Evolutionary conservation across 2,329 filamentous ascomycete species (phyloP), one percentile per base, ranked within the genome.

Genomic region (Fusarium tupiense): DNA sequence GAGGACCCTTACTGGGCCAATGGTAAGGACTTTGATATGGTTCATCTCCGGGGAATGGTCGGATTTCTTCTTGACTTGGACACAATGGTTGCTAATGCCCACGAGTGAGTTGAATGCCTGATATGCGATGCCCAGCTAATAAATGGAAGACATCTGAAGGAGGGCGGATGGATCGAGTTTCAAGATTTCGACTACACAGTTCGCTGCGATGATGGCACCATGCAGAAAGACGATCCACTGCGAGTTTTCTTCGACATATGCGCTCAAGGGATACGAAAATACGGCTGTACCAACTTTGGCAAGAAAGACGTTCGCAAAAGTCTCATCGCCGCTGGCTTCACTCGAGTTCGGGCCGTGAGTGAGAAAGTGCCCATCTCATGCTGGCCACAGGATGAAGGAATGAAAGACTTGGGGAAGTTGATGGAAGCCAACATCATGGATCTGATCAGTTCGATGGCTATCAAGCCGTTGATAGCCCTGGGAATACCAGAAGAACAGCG

Each of bases 1-100:
- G 89, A 83, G 66, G 82, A 91, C 71, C 84, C 88, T 53, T 85
- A 88, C 14, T 92, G 91, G 91, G 72, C 82, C 9, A 82, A 83
- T 33, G 88, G 87, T 57, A 80, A 84, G 8, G 82, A 86, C 61
- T 91, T 88, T 76, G 89, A 91, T 78, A 85, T 88, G 71, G 86
- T 91, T 4, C 86, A 85, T 84, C 87, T 85, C 76, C 85, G 81
- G 75, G 86, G 77, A 76, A 87, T 83, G 84, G 89, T 84, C 75
- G 84, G 72, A 33, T 84, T 86, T 37, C 84, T 92, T 46, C 81
- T 84, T n/a, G 84, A 91, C 74, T 76, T 89, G 26, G 79, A 82
- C 26, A 83, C 85, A 53, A 83, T 89, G 10, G 87, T 88, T 66
- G 67, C 72, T 31, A 81, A 82, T 54, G 79, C 81, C 20, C 84